Evolutionary conservation across 2,329 filamentous ascomycete genomes (phyloP), one percentile per base, ranked within the genome.

Genomic region (Sclerotiophoma versabilis): DNA sequence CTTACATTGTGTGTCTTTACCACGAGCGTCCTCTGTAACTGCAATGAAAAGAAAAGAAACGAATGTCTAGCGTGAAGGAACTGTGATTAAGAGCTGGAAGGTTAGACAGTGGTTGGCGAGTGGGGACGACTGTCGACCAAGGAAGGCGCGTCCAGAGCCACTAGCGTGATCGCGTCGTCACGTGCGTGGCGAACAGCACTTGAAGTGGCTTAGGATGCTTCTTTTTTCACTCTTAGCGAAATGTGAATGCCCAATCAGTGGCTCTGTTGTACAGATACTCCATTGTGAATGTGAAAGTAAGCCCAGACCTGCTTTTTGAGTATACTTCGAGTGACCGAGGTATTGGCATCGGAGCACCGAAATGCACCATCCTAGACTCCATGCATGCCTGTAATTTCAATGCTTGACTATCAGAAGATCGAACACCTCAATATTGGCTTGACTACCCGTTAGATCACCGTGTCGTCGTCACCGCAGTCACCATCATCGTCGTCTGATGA

Each of bases 401-500:
- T 41, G 38, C 38, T 30, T 22, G 9, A 12, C 3, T 12, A 6
- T 10, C 19, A 22, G n/a, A n/a, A 19, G n/a, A 19, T 29, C 7
- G 12, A 25, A 2, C 12, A n/a, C 5, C 23, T 26, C 23, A 11
- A 9, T 4, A 17, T 4, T 4, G 5, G 14, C 20, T 4, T 17
- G 8, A 10, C 4, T n/a, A 22, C 17, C 32, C 14, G 3, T 15
- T 32, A 47, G 7, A 47, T 47, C 9, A 34, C 22, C 14, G 29
- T 27, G 43, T 71, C 70, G n/a, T 71, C 67, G 41, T 80, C 72
- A 23, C 66, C 47, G 1, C 23, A 58, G 30, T 62, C 59, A 19
- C 74, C 76, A 8, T 77, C 75, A 32, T 83, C 80, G 2, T 74
- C 63, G 19, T 34, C 43, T 2, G 49, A 52, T 17, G 44, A 42